Evolutionary conservation across 805 yeast genomes (phyloP).

Genomic region (Kazachstania viticola): DNA sequence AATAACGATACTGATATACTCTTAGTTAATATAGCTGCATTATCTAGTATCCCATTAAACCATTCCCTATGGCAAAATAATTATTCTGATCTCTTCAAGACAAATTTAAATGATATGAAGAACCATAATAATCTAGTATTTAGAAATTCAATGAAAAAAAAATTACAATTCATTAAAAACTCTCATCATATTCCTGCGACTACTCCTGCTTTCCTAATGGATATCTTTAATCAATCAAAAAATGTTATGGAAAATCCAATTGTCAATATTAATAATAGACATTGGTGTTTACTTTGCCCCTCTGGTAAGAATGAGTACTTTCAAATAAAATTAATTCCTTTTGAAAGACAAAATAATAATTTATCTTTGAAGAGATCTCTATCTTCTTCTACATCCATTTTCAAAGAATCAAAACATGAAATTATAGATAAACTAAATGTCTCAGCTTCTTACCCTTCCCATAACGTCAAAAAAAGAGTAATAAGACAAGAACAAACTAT

Average conservation of each 20-base stretch:
- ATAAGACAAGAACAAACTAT: not conserved
- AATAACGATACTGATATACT: constrained; percentile 22
- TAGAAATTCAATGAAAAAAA: constrained; percentile 24
- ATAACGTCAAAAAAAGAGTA: too few species aligned
- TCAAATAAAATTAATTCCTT: not conserved
- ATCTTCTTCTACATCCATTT: not conserved
- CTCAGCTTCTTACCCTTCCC: too few species aligned
- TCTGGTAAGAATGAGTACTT: constrained; percentile 17
- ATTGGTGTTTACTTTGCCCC: constrained; percentile 27
- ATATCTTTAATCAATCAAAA: constrained; percentile 11
- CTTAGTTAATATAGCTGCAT: constrained; percentile 20
- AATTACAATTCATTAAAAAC: constrained; percentile 23
- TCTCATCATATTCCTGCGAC: constrained; percentile 22
- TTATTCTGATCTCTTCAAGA: constrained; percentile 17
- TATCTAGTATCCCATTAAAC: constrained; percentile 16
- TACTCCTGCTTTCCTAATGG: constrained; percentile 24
- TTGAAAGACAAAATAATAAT: too few species aligned
- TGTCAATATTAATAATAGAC: constrained; percentile 17
- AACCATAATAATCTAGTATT: constrained; percentile 12
- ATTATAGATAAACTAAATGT: not conserved
- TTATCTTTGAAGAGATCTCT: too few species aligned
- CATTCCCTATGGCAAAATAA: constrained; percentile 23
- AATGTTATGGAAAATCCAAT: not conserved
- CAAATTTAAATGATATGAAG: constrained; percentile 5
- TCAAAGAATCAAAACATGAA: constrained; percentile 1